These are phyloP conservation scores for Collybia nuda DNA, from an alignment of 768 basidiomycete genomes.

Conservation along the genomic window DNA sequence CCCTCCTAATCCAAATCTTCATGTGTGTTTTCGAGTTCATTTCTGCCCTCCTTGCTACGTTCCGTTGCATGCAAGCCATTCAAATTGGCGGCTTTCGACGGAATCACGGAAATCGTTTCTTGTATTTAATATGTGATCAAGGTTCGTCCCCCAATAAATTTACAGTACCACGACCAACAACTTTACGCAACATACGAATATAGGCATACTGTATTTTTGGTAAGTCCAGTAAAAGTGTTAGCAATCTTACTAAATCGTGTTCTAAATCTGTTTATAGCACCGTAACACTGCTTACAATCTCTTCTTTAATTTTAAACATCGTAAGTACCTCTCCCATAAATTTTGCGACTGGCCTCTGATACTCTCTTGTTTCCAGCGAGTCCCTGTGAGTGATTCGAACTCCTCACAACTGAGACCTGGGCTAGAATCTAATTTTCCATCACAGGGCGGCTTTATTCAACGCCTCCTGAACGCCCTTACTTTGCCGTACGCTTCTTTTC, in stretches of 20 bases:
- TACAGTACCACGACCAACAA: no score
- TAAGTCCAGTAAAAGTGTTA: background rate
- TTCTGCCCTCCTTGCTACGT: background rate
- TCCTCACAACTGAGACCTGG: background rate
- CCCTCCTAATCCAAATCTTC: background rate
- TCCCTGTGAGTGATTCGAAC: background rate
- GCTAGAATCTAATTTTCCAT: background rate
- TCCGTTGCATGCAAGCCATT: background rate
- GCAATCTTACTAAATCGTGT: no score
- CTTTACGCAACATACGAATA: background rate
- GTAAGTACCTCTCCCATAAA: background rate
- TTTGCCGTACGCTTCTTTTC: background rate
- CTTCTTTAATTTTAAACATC: background rate
- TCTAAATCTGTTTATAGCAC: background rate
- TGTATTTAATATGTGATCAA: background rate
- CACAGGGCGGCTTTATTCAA: background rate
- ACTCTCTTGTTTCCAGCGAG: background rate
- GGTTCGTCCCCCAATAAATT: background rate
- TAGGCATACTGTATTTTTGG: background rate
- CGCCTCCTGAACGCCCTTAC: background rate
- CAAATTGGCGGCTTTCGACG: background rate
- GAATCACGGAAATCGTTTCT: background rate
- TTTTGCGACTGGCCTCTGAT: background rate
- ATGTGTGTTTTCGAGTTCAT: background rate
- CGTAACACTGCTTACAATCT: background rate